Base-by-base conservation (phyloP, 2,329 filamentous ascomycete genomes). In the Aureobasidium sp. region DNA sequence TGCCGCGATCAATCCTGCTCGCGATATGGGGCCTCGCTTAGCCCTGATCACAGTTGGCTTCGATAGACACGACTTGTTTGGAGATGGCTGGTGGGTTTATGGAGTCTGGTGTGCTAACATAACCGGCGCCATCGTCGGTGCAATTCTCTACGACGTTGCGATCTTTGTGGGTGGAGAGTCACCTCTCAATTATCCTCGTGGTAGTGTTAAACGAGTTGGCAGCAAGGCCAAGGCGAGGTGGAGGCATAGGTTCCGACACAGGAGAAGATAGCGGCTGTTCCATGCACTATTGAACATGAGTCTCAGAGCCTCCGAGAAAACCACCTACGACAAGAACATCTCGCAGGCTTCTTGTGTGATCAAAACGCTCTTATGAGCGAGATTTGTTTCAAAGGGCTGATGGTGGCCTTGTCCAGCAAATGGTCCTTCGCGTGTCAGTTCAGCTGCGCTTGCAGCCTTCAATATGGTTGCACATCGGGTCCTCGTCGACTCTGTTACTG, bases 111-210 rank as follows among this genome's bases (percentile, higher is more conserved):
- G 70, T 72, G 79, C 72, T 0, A 69, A 77, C 0, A 61, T 78
- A 0, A 63, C 65, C 3, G 79, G 78, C 0, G 74, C 74, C 0
- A 71, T 80, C 15, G 66, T 75, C 6, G 79, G 79, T 0, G 78
- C 67, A 0, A 75, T 78, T 45, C 62, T 81, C 45, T 81, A 82
- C 66, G 79, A 81, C 67, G 71, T 74, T 37, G 73, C 76, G 27
- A 79, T 82, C 59, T 82, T 81, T 65, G 77, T 77, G 0, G 69
- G 69, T 6, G 79, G 78, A 0, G 79, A 81, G 66, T 77, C 74
- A 47, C 80, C 79, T 0, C 74, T 82, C 21, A 82, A 81, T 65
- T 82, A 82, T 66, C 77, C 68, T 27, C 66, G 77, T 16, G 63
- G 59, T 64, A 69, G 60, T 62, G 65, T 61, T 53, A 66, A 29